phyloP scores from a whole-genome alignment of 768 basidiomycete genomes.

The Calocybe indica region DNA sequence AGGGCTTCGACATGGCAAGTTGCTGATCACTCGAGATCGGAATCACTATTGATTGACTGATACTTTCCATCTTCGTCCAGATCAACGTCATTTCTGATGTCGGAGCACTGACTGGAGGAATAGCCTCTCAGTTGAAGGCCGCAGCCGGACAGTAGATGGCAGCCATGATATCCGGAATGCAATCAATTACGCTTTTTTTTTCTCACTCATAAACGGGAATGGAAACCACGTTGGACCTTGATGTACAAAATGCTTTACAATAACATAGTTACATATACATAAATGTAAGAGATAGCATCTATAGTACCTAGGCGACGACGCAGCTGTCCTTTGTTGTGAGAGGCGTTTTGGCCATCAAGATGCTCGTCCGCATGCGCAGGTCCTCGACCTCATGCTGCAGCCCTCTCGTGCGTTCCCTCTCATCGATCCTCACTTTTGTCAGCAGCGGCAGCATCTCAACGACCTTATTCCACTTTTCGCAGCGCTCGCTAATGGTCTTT shows the following conservation, averaged over 20 bases:
- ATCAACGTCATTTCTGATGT: conserved; percentile 15
- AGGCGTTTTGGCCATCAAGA: conserved; percentile 30
- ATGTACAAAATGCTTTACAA: no score
- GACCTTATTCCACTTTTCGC: conserved; percentile 8
- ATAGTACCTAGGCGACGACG: no score
- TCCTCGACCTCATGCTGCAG: conserved; percentile 45
- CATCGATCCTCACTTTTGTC: conserved; percentile 7
- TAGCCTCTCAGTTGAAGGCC: conserved; percentile 7
- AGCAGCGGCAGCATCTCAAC: conserved; percentile 7
- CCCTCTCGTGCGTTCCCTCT: conserved; percentile 35
- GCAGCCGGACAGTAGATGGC: not conserved
- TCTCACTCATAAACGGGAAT: no score
- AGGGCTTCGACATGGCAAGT: conserved; percentile 21
- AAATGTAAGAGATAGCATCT: no score
- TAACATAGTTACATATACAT: no score
- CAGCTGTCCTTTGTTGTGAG: no score
- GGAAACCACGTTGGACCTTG: no score
- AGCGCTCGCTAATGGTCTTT: conserved; percentile 15
- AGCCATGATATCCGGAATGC: no score
- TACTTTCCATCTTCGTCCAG: not conserved
- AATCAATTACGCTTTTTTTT: no score
- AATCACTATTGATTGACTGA: not conserved
- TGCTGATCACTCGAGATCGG: not conserved
- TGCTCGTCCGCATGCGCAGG: conserved; percentile 35
- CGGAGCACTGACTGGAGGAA: conserved; percentile 10